phyloP scores from a whole-genome alignment of 148 eudicot species.

The Salicornia ramosissima region DNA sequence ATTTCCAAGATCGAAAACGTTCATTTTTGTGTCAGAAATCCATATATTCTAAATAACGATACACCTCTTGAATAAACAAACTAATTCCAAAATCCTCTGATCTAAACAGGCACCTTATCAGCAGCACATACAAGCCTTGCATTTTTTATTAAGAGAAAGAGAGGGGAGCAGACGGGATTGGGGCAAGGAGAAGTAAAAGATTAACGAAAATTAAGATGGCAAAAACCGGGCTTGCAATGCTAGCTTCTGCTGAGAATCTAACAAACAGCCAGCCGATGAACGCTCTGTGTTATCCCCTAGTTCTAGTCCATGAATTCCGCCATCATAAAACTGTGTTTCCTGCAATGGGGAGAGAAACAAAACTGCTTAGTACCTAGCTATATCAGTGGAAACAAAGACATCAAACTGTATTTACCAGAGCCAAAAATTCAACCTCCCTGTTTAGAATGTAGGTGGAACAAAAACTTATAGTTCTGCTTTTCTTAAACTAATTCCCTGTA shows the following conservation, averaged over 20 bases:
- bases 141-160: slow-evolving; percentile 21
- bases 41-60: too few species aligned
- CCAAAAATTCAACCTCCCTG: background rate
- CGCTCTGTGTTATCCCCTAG: background rate
- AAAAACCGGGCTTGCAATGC: background rate
- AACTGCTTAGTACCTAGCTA: background rate
- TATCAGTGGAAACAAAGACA: background rate
- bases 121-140: slow-evolving; percentile 14
- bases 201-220: slow-evolving; percentile 1
- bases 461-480: background rate
- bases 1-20: too few species aligned
- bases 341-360: slow-evolving; percentile 1
- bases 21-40: too few species aligned
- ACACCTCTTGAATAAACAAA: slow-evolving; percentile 23
- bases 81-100: slow-evolving; percentile 14
- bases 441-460: background rate
- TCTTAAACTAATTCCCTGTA: too few species aligned
- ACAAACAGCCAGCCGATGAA: background rate
- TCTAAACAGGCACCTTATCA: slow-evolving; percentile 9
- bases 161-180: background rate
- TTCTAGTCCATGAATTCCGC: slow-evolving; percentile 2
- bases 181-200: background rate
- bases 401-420: background rate
- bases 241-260: slow-evolving; percentile 6
- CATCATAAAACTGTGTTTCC: slow-evolving; percentile 2